Evolutionary conservation across 768 basidiomycete genomes (phyloP), one percentile per base, ranked within the genome.

Genomic region (Amanita pallidorosea): DNA sequence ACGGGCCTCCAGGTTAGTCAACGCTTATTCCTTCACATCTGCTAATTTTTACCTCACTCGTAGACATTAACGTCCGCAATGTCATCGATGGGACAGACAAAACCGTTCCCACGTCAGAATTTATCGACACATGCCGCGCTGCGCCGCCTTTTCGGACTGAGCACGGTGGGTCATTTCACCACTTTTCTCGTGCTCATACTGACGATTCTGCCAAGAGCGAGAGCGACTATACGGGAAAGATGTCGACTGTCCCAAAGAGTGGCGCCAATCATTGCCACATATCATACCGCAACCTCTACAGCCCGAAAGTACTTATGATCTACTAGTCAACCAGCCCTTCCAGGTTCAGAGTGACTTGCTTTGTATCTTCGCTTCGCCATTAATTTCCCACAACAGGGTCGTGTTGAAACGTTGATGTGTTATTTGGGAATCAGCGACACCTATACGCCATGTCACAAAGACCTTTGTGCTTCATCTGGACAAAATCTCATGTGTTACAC

Each of bases 401-500:
- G 67, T 23, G 78, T 88, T 2, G 83, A 90, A 58, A 89, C 87
- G 0, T 66, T 92, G 4, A 89, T 92, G 87, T 88, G 85, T 58
- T 92, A 92, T 58, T 64, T 89, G 5, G 89, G 89, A 6, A 70
- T 84, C 50, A 85, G 84, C 0, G 88, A 87, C 54, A 91, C 89
- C 0, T 89, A 79, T 62, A 92, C 89, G 0, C 83, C 88, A 1
- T 84, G 79, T 51, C 89, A 92, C 60, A 91, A 90, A 61, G 88
- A 92, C 64, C 73, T 83, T 0, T 92, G 88, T 57, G 87, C 78
- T 1, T 89, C 87, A 3, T 83, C 84, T 5, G 88, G 89, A 8
- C 88, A 91, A 49, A 92, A 92, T 60, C 67, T 92, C 18, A 91
- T 92, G 88, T 83, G 83, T 58, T 84, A 85, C 61, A 78, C 88